Base-by-base conservation (phyloP, 2,329 filamentous ascomycete species). In the Phaeosphaeria sp. region DNA sequence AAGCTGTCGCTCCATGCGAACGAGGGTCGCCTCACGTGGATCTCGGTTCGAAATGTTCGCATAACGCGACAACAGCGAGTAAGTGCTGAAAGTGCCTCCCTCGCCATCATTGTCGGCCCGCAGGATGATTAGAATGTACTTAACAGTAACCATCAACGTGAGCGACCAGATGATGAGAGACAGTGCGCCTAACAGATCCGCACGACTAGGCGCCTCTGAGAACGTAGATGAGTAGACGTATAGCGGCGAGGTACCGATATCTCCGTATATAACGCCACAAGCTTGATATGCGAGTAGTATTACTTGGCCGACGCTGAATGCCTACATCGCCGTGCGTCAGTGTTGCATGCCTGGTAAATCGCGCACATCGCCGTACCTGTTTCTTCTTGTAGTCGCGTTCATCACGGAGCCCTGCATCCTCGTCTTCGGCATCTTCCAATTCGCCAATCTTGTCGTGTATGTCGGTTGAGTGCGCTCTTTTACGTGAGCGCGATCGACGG, bases 151-250 rank as follows among this genome's bases (percentile, higher is more conserved):
- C 77, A 91, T 89, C 59, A 90, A 77, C 22, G 86, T 89, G 33
- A 91, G 75, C 0, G 87, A 85, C 89, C 88, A 91, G 46, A 91
- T 84, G 59, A 91, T 85, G 44, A 91, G 82, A 3, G 88, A 90
- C 1, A 90, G 77, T 0, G 85, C 87, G 47, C 88, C 86, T 46
- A 90, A 79, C 2, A 91, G 79, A 63, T 89, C 85, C 21, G 85
- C 79, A 63, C 84, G 83, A 6, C 77, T 80, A 17, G 82, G 76
- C 2, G 78, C 75, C 21, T 67, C 61, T 23, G 81, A 79, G 67
- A 91, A 91, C 0, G 87, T 89, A n/a, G 85, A 88, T 18, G 87
- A 90, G 73, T 80, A 90, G 18, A 90, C 88, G 66, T 91, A 91
- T 18, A 91, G 84, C n/a, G 87, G 88, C 58, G 83, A 86, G 6